These are phyloP conservation scores for Cryptococcus sp. DNA, from an alignment of 1,284 basidiomycete species.

Conservation along the genomic window DNA sequence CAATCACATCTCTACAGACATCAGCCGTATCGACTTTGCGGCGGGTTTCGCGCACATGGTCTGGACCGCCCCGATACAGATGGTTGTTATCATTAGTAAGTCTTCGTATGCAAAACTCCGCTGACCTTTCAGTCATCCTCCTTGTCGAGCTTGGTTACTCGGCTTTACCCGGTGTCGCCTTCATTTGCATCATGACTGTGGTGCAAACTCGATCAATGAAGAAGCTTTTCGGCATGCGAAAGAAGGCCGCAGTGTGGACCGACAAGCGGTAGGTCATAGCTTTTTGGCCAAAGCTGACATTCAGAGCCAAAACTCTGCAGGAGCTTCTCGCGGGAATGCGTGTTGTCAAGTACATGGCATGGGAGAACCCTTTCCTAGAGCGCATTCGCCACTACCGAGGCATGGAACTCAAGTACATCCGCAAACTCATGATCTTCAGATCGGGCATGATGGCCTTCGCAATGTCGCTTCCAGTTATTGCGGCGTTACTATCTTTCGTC, in stretches of 20 bases:
- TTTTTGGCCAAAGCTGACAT: neutral
- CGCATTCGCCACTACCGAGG: conserved; percentile 70
- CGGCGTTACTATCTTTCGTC: conserved; percentile 82
- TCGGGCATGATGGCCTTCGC: conserved; percentile 56
- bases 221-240: conserved; percentile 68
- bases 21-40: conserved; percentile 79
- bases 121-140: conserved; percentile 49
- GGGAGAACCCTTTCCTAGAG: conserved; percentile 64
- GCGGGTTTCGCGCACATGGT: conserved; percentile 70
- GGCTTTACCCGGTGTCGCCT: conserved; percentile 59
- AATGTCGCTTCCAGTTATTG: conserved; percentile 68
- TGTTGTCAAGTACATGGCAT: conserved; percentile 74
- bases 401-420: conserved; percentile 76
- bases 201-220: conserved; percentile 75
- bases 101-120: neutral
- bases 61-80: conserved; percentile 67
- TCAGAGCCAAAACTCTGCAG: conserved; percentile 57
- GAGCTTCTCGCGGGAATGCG: conserved; percentile 78
- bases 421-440: conserved; percentile 65
- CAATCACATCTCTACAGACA: conserved; percentile 90
- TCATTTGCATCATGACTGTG: conserved; percentile 69
- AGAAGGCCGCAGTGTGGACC: conserved; percentile 85
- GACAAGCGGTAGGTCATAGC: conserved; percentile 48
- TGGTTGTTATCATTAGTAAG: conserved; percentile 34
- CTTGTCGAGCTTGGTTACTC: conserved; percentile 57